phyloP scores from a whole-genome alignment of 768 basidiomycete species.

The Rubroboletus pulcherrimus region DNA sequence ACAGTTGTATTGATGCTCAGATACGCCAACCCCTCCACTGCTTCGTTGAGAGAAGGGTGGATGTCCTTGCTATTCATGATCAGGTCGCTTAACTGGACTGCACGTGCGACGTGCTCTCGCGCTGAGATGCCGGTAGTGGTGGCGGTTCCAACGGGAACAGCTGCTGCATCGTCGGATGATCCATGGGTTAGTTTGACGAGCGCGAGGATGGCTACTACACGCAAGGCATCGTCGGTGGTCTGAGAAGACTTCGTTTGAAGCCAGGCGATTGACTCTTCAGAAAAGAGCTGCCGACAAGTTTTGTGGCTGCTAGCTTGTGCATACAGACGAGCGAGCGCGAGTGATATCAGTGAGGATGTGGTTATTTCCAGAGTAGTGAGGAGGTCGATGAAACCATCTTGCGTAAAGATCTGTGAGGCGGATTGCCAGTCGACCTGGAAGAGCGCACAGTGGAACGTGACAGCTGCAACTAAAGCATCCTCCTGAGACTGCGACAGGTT shows the following conservation, averaged over 20 bases:
- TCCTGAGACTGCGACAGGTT: conserved; percentile 58
- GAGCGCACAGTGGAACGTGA: conserved; percentile 71
- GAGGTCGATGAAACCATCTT: conserved; percentile 59
- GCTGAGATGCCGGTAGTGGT: conserved; percentile 2
- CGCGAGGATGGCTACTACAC: conserved; percentile 66
- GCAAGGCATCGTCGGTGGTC: conserved; percentile 42
- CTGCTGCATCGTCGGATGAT: conserved; percentile 38
- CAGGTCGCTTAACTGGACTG: conserved; percentile 54
- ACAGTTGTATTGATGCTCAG: conserved; percentile 60
- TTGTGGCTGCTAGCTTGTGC: conserved; percentile 77
- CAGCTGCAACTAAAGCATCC: conserved; percentile 45
- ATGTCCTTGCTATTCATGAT: conserved; percentile 40
- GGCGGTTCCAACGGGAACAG: conserved; percentile 14
- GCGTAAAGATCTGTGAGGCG: conserved; percentile 60
- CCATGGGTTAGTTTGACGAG: conserved; percentile 75
- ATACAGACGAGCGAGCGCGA: conserved; percentile 68
- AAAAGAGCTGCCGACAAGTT: conserved; percentile 58
- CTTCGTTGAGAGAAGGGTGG: conserved; percentile 49
- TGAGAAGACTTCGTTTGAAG: conserved; percentile 55
- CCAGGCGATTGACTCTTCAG: conserved; percentile 60
- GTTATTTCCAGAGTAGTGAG: conserved; percentile 65
- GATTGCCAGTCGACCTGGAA: conserved; percentile 78
- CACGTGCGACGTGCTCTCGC: conserved; percentile 43
- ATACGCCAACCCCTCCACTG: conserved; percentile 84
- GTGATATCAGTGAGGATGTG: conserved; percentile 44